These are phyloP conservation scores for Lepidium africanum DNA, from an alignment of 345 rosid genomes.

Conservation along the genomic window DNA sequence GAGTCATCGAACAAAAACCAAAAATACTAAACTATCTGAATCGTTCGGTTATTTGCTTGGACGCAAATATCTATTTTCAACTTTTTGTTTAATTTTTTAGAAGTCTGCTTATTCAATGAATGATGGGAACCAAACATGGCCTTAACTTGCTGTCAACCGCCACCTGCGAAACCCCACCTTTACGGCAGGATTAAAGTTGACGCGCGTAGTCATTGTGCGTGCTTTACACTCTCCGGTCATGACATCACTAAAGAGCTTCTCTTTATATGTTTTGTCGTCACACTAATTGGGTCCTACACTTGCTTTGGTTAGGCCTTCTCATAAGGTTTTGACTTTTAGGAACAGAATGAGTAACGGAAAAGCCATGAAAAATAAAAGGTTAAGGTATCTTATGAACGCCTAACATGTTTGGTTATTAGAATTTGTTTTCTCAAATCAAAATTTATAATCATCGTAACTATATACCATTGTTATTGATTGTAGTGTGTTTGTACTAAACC, in stretches of 20 bases:
- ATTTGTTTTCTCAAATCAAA: neutral
- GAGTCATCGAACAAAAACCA: no score
- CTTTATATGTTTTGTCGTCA: neutral
- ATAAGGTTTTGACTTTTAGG: neutral
- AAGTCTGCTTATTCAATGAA: no score
- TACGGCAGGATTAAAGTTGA: neutral
- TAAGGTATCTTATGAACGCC: neutral
- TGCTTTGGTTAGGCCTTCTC: neutral
- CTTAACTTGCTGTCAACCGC: neutral
- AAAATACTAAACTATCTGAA: no score
- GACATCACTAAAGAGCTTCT: neutral
- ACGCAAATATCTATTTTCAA: no score
- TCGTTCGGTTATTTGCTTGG: no score
- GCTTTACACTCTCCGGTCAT: neutral
- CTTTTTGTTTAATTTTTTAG: no score
- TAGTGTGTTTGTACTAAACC: no score
- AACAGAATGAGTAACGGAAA: constrained; percentile 1
- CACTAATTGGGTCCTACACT: neutral
- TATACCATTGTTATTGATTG: neutral
- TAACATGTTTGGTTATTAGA: neutral
- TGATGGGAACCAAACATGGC: constrained; percentile 4
- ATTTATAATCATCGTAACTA: neutral
- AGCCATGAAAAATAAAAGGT: neutral
- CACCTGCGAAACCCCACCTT: neutral
- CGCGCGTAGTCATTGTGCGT: neutral